phyloP scores from a whole-genome alignment of 2,329 filamentous ascomycete species.

The Ophiocordyceps sinensis region DNA sequence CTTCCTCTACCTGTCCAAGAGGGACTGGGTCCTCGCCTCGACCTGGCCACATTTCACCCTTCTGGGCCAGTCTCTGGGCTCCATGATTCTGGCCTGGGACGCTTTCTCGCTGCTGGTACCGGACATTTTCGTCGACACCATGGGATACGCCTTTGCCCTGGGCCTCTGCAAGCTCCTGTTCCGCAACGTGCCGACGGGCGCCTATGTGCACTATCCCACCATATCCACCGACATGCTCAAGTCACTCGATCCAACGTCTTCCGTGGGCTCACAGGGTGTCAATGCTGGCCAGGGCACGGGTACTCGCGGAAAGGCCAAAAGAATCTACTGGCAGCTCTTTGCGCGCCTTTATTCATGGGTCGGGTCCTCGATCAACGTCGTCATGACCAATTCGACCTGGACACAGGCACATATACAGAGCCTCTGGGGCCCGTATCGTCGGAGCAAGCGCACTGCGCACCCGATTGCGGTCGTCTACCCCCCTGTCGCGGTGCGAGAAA shows the following conservation, averaged over 20 bases:
- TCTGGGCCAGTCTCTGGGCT: conserved; percentile 84
- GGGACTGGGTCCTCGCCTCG: conserved; percentile 71
- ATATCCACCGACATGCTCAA: conserved; percentile 96
- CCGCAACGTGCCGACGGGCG: conserved; percentile 63
- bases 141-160: conserved; percentile 91
- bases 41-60: conserved; percentile 90
- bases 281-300: conserved; percentile 75
- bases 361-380: conserved; percentile 73
- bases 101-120: conserved; percentile 85
- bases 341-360: conserved; percentile 70
- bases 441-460: conserved; percentile 24
- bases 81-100: conserved; percentile 75
- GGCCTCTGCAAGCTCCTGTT: conserved; percentile 76
- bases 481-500: conserved; percentile 76
- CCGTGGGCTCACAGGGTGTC: conserved; percentile 51
- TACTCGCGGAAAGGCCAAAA: conserved; percentile 55
- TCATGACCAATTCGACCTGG: conserved; percentile 97
- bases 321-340: conserved; percentile 75
- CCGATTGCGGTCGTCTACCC: conserved; percentile 73
- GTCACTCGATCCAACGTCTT: conserved; percentile 52
- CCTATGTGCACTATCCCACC: conserved; percentile 96
- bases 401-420: conserved; percentile 70
- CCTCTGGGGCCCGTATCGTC: conserved; percentile 56
- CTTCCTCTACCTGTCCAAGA: conserved; percentile 82
- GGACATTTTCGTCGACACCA: conserved; percentile 91